These are phyloP conservation scores for Phyllosticta citrichinensis DNA, from an alignment of 2,329 filamentous ascomycete species.

Conservation along the genomic window DNA sequence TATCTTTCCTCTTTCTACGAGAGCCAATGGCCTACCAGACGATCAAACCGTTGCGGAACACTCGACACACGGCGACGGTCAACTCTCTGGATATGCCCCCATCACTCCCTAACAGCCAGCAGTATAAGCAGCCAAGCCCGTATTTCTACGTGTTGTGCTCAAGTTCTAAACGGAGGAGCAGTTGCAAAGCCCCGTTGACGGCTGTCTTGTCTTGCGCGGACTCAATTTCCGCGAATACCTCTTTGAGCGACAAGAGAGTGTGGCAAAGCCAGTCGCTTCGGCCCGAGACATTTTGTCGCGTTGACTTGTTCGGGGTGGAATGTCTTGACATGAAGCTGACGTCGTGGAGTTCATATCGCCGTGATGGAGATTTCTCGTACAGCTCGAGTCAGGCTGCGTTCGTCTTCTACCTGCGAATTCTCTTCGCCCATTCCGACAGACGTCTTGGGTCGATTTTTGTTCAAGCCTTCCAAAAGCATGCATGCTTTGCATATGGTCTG, in stretches of 20 bases:
- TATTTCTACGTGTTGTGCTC: neutral
- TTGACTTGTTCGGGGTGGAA: neutral
- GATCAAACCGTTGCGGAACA: neutral
- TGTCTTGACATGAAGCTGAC: neutral
- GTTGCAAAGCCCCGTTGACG: neutral
- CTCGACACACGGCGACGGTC: neutral
- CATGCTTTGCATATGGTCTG: constrained; percentile 93
- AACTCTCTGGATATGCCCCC: neutral
- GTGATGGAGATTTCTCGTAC: constrained; percentile 1
- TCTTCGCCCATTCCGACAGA: constrained; percentile 20
- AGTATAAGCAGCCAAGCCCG: neutral
- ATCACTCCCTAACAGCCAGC: neutral
- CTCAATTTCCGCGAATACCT: neutral
- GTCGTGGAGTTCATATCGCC: neutral
- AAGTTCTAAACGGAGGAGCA: neutral
- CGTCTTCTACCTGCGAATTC: neutral
- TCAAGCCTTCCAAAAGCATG: constrained; percentile 76
- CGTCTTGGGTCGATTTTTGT: constrained; percentile 53
- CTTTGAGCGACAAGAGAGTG: neutral
- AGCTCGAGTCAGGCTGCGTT: neutral
- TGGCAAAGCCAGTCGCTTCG: neutral
- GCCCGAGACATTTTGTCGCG: neutral
- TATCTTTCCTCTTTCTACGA: neutral
- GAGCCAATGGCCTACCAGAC: neutral
- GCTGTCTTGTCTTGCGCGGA: neutral